A percentile compares a stretch with the other conserved stretches of the same genome.
Conservation (phyloP, 129 eudicot species). For the Scalesia atractyloides region DNA sequence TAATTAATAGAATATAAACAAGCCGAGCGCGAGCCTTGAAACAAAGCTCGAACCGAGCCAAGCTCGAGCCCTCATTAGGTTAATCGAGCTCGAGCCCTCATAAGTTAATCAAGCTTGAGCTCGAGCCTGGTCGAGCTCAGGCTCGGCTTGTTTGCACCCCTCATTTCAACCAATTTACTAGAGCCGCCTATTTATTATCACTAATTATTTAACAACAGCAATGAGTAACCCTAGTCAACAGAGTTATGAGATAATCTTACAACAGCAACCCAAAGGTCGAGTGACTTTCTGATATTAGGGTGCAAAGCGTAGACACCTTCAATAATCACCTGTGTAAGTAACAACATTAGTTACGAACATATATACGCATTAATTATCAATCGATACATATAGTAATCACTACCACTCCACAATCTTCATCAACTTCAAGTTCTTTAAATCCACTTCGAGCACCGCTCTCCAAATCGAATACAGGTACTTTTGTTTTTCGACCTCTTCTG, state of each 20-base stretch:
- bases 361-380: neutral
- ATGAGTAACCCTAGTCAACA: slow-evolving; percentile 2
- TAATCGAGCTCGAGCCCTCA: too few species aligned
- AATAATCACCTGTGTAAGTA: slow-evolving; percentile 66
- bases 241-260: slow-evolving; percentile 57
- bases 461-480: slow-evolving; percentile 83
- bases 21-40: too few species aligned
- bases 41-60: too few species aligned
- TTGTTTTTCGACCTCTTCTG: slow-evolving; percentile 66
- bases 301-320: slow-evolving; percentile 99
- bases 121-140: too few species aligned
- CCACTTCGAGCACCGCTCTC: slow-evolving; percentile 91
- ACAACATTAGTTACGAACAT: slow-evolving; percentile 11
- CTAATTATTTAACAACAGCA: neutral
- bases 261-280: slow-evolving; percentile 99
- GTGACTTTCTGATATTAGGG: slow-evolving; percentile 86
- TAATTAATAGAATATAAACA: too few species aligned
- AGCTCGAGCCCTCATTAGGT: too few species aligned
- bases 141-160: neutral
- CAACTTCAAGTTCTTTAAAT: slow-evolving; percentile 83
- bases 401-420: slow-evolving; percentile 97
- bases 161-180: neutral
- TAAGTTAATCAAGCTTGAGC: too few species aligned
- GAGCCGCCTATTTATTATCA: neutral
- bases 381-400: neutral